Conservation (phyloP, 2,329 filamentous ascomycete genomes). For the Penicillium sp. region DNA sequence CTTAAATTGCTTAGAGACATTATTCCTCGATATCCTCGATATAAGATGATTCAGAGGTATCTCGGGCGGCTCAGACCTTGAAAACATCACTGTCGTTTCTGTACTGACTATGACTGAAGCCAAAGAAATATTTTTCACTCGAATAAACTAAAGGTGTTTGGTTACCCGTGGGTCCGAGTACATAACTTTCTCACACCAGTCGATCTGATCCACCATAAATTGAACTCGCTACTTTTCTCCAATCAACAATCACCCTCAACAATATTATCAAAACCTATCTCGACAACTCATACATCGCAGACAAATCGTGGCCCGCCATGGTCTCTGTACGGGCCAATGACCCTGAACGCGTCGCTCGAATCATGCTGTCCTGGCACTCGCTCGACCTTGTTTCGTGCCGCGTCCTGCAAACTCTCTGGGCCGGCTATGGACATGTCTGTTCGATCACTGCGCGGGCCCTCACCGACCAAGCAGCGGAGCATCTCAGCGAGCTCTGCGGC, state of each 20-base stretch:
- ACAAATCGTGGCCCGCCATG: constrained; percentile 4
- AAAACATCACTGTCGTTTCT: no score
- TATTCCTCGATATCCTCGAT: no score
- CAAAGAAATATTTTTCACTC: no score
- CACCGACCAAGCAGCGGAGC: constrained; percentile 23
- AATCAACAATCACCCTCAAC: not conserved
- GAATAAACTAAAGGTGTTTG: not conserved
- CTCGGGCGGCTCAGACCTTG: no score
- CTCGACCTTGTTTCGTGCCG: constrained; percentile 32
- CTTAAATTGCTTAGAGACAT: no score
- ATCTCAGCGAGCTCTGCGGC: constrained; percentile 25
- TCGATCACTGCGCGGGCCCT: constrained; percentile 50
- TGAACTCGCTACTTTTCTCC: not conserved
- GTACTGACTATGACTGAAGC: no score
- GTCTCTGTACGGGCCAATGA: constrained; percentile 6
- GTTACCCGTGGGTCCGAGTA: not conserved
- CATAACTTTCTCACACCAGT: not conserved
- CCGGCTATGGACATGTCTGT: constrained; percentile 58
- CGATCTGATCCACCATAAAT: not conserved
- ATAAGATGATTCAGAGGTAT: no score
- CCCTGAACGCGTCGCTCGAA: constrained; percentile 28
- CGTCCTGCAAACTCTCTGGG: constrained; percentile 49
- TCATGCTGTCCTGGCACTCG: constrained; percentile 31
- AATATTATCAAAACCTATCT: not conserved
- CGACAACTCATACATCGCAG: not conserved